These are phyloP conservation scores for Arthrobotrys megalospora DNA, from an alignment of 2,329 filamentous ascomycete species.

Conservation along the genomic window DNA sequence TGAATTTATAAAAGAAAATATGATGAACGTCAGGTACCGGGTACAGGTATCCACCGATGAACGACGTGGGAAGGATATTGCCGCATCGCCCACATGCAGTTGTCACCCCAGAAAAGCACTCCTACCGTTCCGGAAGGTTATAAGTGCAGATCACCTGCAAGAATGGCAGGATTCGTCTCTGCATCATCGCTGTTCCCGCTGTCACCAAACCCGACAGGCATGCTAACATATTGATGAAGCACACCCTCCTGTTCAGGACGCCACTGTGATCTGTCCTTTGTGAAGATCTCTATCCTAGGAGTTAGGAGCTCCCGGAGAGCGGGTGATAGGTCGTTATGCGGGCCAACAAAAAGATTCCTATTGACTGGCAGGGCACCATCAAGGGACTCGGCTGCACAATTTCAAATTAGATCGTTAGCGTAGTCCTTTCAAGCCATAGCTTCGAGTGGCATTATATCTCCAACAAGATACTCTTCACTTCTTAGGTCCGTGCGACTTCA, in stretches of 20 bases:
- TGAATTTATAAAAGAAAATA: slow-evolving; percentile 11
- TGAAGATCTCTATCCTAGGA: slow-evolving; percentile 58
- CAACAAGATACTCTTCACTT: background rate
- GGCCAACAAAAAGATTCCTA: slow-evolving; percentile 52
- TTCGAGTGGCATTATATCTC: slow-evolving; percentile 26
- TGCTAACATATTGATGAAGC: slow-evolving; percentile 59
- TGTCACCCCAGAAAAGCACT: slow-evolving; percentile 7
- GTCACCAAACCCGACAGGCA: slow-evolving; percentile 58
- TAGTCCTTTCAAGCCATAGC: slow-evolving; percentile 3
- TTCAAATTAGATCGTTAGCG: slow-evolving; percentile 35
- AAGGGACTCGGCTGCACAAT: slow-evolving; percentile 56
- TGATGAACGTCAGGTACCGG: slow-evolving; percentile 25
- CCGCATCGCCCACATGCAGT: slow-evolving; percentile 12
- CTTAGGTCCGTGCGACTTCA: slow-evolving; percentile 18
- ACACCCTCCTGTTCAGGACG: slow-evolving; percentile 58
- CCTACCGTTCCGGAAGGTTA: slow-evolving; percentile 17
- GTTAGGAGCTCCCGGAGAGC: slow-evolving; percentile 49
- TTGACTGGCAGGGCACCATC: slow-evolving; percentile 57
- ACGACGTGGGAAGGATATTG: slow-evolving; percentile 20
- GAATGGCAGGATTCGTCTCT: slow-evolving; percentile 27
- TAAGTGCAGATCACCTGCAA: slow-evolving; percentile 53
- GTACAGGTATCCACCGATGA: slow-evolving; percentile 41
- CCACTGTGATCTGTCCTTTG: slow-evolving; percentile 51
- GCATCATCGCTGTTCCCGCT: slow-evolving; percentile 32
- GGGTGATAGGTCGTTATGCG: slow-evolving; percentile 47